These are phyloP conservation scores for Erodium moschatum DNA, from an alignment of 441 rosid species.

Conservation along the genomic window DNA sequence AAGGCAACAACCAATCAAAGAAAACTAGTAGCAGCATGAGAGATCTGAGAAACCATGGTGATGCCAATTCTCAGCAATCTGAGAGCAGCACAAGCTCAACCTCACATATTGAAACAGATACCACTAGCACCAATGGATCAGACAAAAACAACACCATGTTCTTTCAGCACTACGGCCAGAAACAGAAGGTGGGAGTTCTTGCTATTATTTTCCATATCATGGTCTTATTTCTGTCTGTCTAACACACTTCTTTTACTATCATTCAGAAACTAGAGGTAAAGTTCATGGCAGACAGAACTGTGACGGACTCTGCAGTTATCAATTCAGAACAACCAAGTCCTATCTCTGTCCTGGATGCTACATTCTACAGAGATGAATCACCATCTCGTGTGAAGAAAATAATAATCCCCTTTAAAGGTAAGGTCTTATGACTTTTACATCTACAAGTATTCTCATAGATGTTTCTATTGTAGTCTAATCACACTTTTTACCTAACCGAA, in stretches of 20 bases:
- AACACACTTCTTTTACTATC: slow-evolving; percentile 16
- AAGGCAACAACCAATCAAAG: slow-evolving; percentile 32
- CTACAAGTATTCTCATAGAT: no score
- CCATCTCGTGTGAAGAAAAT: slow-evolving; percentile 76
- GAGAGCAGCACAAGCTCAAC: slow-evolving; percentile 45
- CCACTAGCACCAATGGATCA: slow-evolving; percentile 35
- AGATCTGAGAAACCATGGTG: slow-evolving; percentile 40
- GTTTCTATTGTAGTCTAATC: background rate
- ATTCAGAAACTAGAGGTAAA: slow-evolving; percentile 43
- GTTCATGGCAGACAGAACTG: slow-evolving; percentile 26
- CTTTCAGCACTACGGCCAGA: slow-evolving; percentile 31
- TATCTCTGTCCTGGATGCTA: slow-evolving; percentile 77
- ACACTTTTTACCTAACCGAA: background rate
- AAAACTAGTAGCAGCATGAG: slow-evolving; percentile 41
- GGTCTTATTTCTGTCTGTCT: slow-evolving; percentile 11
- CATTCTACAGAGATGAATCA: slow-evolving; percentile 61
- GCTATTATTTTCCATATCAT: slow-evolving; percentile 10
- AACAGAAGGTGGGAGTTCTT: slow-evolving; percentile 35
- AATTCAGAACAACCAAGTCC: slow-evolving; percentile 87
- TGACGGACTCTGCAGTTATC: slow-evolving; percentile 30
- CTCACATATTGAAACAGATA: slow-evolving; percentile 51
- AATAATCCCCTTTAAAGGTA: slow-evolving; percentile 57
- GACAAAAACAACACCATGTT: slow-evolving; percentile 24
- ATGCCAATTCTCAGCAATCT: slow-evolving; percentile 38
- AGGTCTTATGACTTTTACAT: slow-evolving; percentile 13